A percentile compares a stretch with the other conserved stretches of the same genome.
phyloP scores from a whole-genome alignment of 176 grass and related monocot genomes.

The Eleusine coracana region DNA sequence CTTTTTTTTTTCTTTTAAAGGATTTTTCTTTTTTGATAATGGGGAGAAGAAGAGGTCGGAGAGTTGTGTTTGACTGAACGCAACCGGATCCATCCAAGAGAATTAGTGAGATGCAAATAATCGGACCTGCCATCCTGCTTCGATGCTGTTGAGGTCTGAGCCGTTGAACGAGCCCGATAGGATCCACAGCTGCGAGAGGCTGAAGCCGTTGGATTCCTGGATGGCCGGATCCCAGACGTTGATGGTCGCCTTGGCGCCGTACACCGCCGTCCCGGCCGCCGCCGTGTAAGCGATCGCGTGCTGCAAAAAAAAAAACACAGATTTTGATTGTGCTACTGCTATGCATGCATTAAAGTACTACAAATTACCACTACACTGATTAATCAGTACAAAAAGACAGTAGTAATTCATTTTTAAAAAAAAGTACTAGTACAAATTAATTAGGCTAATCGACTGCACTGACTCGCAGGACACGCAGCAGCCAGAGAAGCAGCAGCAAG shows the following conservation, averaged over 20 bases:
- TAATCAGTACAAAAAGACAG: too few species aligned
- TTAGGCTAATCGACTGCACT: neutral
- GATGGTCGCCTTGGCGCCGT: constrained; percentile 86
- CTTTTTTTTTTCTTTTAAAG: too few species aligned
- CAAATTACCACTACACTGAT: neutral
- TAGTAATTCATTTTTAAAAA: too few species aligned
- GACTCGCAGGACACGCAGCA: neutral
- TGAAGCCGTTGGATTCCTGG: constrained; percentile 74
- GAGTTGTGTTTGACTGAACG: too few species aligned
- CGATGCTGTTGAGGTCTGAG: constrained; percentile 99
- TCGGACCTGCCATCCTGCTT: constrained; percentile 96
- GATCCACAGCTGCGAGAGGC: constrained; percentile 93
- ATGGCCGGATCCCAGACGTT: constrained; percentile 93
- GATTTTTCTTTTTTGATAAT: too few species aligned
- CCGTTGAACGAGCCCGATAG: constrained; percentile 97
- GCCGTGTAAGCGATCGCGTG: constrained; percentile 96
- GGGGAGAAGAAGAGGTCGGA: too few species aligned
- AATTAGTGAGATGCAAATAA: too few species aligned
- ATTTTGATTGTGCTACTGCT: neutral
- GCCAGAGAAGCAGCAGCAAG: neutral
- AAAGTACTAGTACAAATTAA: too few species aligned
- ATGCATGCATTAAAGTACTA: neutral
- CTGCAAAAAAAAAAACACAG: constrained; percentile 30
- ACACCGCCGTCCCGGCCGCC: constrained; percentile 42
- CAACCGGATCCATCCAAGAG: too few species aligned